Conservation (phyloP, 2,329 filamentous ascomycete species). For the Paraphaeosphaeria minitans region DNA sequence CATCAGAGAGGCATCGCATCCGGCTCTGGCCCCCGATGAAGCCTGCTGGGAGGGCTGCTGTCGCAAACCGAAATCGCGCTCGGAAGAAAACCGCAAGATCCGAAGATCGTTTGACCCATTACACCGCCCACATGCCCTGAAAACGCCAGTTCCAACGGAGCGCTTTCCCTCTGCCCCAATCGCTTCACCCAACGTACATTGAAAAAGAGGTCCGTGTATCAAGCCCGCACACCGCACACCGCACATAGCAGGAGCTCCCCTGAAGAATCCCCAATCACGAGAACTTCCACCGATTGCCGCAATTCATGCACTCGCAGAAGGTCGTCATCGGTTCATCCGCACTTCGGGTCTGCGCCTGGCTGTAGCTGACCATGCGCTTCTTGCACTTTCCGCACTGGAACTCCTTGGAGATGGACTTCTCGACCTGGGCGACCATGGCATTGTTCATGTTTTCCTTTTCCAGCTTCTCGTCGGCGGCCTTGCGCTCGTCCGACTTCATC, state of each 20-base stretch:
- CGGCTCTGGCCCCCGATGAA: neutral
- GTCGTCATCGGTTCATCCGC: slow-evolving; percentile 85
- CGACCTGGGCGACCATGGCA: slow-evolving; percentile 89
- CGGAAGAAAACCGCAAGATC: slow-evolving; percentile 3
- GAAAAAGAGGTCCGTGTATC: neutral
- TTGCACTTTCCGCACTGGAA: slow-evolving; percentile 91
- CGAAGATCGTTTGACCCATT: neutral
- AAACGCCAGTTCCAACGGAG: neutral
- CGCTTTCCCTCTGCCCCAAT: neutral
- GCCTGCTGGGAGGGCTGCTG: neutral
- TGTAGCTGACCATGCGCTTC: slow-evolving; percentile 93
- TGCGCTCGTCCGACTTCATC: slow-evolving; percentile 84
- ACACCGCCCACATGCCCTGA: slow-evolving; percentile 13
- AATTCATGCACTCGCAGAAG: slow-evolving; percentile 60
- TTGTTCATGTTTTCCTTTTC: slow-evolving; percentile 95
- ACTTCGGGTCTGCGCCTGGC: slow-evolving; percentile 90
- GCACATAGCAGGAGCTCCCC: no score
- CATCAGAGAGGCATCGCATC: neutral
- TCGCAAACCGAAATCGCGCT: neutral
- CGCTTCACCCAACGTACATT: neutral
- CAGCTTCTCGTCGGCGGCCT: slow-evolving; percentile 74
- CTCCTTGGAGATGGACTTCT: slow-evolving; percentile 87
- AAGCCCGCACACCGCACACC: neutral
- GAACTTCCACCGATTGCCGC: slow-evolving; percentile 58
- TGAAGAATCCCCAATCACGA: slow-evolving; percentile 26